Percentiles rank a stretch among this genome's conserved stretches.
These are phyloP conservation scores for Aspergillus puulaauensis DNA, from an alignment of 2,329 filamentous ascomycete species.

Conservation along the genomic window DNA sequence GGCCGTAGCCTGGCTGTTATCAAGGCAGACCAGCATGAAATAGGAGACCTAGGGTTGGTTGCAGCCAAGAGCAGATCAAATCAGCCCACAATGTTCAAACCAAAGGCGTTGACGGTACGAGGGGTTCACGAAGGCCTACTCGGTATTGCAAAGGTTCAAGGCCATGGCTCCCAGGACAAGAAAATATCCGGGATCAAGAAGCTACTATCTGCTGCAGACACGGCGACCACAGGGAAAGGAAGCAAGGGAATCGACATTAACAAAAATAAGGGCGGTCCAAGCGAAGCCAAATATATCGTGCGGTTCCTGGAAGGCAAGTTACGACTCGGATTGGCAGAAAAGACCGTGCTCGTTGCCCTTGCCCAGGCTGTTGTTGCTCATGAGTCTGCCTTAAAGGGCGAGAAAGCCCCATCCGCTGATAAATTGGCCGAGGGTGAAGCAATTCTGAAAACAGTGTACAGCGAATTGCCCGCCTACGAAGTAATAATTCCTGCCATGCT, in stretches of 20 bases:
- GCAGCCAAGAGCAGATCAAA: constrained; percentile 94
- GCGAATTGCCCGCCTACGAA: constrained; percentile 92
- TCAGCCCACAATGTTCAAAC: constrained; percentile 98
- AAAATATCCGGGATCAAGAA: constrained; percentile 98
- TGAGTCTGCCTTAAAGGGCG: constrained; percentile 68
- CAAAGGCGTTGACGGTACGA: constrained; percentile 81
- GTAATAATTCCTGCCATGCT: constrained; percentile 89
- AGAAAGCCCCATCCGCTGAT: constrained; percentile 68
- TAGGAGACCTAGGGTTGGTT: constrained; percentile 90
- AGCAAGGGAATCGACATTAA: constrained; percentile 71
- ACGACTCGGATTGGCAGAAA: constrained; percentile 86
- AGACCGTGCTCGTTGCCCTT: constrained; percentile 83
- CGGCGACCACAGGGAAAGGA: constrained; percentile 67
- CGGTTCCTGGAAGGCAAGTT: constrained; percentile 94
- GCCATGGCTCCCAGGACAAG: constrained; percentile 81
- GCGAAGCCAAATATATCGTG: constrained; percentile 91
- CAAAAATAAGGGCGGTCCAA: constrained; percentile 88
- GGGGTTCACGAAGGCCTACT: constrained; percentile 87
- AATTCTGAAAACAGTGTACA: constrained; percentile 86
- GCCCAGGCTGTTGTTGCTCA: constrained; percentile 86
- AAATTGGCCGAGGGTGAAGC: constrained; percentile 81
- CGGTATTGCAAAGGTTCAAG: constrained; percentile 80
- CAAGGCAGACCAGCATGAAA: constrained; percentile 93
- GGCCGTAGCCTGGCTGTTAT: constrained; percentile 85
- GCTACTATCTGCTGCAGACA: constrained; percentile 84